phyloP scores from a whole-genome alignment of 129 eudicot genomes.

The Glebionis coronaria region DNA sequence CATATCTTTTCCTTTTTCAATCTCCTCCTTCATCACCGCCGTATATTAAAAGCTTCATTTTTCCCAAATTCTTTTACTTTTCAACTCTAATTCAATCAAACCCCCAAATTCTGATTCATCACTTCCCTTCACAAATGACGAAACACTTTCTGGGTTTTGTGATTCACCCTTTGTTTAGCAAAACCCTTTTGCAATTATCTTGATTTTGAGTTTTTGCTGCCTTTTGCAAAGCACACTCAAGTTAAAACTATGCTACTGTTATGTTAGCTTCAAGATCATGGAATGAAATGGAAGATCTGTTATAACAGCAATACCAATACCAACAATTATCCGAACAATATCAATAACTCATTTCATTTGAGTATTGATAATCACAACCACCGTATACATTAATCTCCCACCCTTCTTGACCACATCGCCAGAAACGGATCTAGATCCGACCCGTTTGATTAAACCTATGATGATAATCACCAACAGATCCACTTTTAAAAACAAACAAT shows the following conservation, averaged over 20 bases:
- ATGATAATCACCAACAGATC: too few relatives aligned
- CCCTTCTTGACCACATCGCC: too few relatives aligned
- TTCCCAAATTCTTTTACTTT: constrained; percentile 18
- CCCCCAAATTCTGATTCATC: not conserved
- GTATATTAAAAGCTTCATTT: constrained; percentile 20
- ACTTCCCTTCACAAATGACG: constrained; percentile 25
- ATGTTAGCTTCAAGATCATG: constrained; percentile 53
- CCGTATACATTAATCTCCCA: too few relatives aligned
- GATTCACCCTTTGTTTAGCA: constrained; percentile 6
- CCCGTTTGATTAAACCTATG: too few relatives aligned
- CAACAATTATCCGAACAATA: too few relatives aligned
- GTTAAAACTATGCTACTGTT: constrained; percentile 39
- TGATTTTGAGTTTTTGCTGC: constrained; percentile 1
- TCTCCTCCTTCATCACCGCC: constrained; percentile 38
- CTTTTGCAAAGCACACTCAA: constrained; percentile 30
- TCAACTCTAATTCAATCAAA: constrained; percentile 7
- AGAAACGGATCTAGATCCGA: too few relatives aligned
- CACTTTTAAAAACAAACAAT: too few relatives aligned
- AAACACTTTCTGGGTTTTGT: constrained; percentile 38
- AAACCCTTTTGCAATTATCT: not conserved
- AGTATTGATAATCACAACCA: too few relatives aligned
- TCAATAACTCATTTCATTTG: too few relatives aligned
- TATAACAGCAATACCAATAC: too few relatives aligned
- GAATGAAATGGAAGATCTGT: too few relatives aligned
- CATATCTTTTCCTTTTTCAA: constrained; percentile 7